These are phyloP conservation scores for Bipolaris zeicola DNA, from an alignment of 2,329 filamentous ascomycete species.

Conservation along the genomic window DNA sequence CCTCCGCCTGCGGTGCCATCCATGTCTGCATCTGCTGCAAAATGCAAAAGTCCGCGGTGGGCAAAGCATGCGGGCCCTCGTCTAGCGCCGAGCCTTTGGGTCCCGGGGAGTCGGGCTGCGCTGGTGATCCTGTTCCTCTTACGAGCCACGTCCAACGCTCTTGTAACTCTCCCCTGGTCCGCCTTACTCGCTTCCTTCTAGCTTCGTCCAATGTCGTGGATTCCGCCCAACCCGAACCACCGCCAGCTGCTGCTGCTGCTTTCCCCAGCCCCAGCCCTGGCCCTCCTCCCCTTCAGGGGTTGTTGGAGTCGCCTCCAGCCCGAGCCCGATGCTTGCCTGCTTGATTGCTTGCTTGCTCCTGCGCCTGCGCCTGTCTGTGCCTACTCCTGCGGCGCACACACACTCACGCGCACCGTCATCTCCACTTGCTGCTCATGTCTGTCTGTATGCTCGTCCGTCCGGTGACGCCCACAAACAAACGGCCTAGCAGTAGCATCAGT, in stretches of 20 bases:
- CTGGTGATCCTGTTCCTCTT: constrained; percentile 40
- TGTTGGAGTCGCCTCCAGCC: constrained; percentile 18
- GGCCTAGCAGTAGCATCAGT: constrained; percentile 11
- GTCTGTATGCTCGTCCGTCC: constrained; percentile 15
- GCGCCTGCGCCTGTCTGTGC: no score
- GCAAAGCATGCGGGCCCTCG: constrained; percentile 9
- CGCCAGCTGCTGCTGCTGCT: constrained; percentile 20
- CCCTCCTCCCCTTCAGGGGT: constrained; percentile 11
- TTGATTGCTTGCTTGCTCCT: no score
- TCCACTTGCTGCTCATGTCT: no score
- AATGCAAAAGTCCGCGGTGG: not conserved
- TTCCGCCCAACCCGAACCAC: constrained; percentile 42
- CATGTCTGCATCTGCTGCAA: no score
- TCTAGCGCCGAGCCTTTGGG: constrained; percentile 16
- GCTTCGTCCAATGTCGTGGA: constrained; percentile 43
- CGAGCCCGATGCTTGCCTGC: no score
- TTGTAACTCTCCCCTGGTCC: constrained; percentile 37
- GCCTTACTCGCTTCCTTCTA: constrained; percentile 42
- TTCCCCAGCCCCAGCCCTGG: constrained; percentile 33
- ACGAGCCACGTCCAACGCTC: constrained; percentile 45
- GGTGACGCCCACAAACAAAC: constrained; percentile 32
- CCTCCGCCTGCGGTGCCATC: no score
- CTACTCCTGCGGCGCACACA: no score
- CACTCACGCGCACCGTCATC: no score
- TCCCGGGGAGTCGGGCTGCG: constrained; percentile 31